Base-by-base conservation (phyloP, 2,329 filamentous ascomycete genomes). In the Juglanconis juglandina region DNA sequence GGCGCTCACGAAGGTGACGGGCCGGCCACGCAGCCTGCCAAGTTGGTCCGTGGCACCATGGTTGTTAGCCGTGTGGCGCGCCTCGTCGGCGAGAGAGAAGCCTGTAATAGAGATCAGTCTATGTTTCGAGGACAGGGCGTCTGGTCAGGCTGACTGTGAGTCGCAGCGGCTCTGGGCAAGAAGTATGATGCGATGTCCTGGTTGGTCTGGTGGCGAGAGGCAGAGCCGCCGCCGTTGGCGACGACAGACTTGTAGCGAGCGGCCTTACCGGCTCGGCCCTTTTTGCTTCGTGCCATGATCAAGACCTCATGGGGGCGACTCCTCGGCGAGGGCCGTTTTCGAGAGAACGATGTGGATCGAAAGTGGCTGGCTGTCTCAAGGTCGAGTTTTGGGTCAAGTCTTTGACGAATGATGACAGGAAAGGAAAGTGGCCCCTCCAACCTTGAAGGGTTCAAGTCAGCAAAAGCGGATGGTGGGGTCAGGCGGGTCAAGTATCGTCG, bases 1-100 rank as follows among this genome's bases (percentile, higher is more conserved):
- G n/a, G 78, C 78, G 62, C 81, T 85, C 51, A 84, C 72, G 59
- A 86, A 86, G 0, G 63, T 63, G 4, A 86, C 76, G 1, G 83
- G 83, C 47, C 75, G 76, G 48, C 75, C 71, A 57, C 83, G 75
- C 9, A 86, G 72, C 52, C 73, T 78, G 24, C 71, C 70, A 58
- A 74, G 75, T 37, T 68, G 65, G 14, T 70, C 72, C 74, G 73
- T 77, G n/a, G 66, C 65, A 0, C 73, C 74, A 39, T 75, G 73
- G 53, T 79, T 78, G 56, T 79, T 78, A 24, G 75, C 75, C 2
- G 81, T 84, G 60, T 81, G 77, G 56, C 77, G 73, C 60, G 80
- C 81, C 67, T 83, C 78, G 24, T 84, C 79, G 56, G 74, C 75
- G 66, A 80, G 73, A 5, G 74, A 73, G 56, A 77, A 75, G 35